A percentile compares a stretch with the other conserved stretches of the same genome.
Conservation (phyloP, 2,329 filamentous ascomycete genomes). For the Beauveria sp. region DNA sequence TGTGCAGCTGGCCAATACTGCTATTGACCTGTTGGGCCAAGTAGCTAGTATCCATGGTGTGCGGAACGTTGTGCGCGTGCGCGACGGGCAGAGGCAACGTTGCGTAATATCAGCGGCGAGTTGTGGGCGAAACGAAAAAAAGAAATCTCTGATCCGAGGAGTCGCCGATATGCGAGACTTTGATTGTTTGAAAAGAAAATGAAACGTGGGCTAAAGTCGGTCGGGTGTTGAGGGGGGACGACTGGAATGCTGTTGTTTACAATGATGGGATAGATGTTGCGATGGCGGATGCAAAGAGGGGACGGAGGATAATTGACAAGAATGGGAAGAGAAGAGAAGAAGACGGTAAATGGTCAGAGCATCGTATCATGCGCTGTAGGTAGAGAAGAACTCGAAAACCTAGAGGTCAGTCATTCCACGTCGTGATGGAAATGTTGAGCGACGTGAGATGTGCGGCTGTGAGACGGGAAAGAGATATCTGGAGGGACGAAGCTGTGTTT, state of each 20-base stretch:
- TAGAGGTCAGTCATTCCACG: slow-evolving; percentile 1
- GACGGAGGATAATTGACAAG: neutral
- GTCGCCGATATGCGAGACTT: slow-evolving; percentile 1
- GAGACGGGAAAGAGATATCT: neutral
- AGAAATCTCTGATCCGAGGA: neutral
- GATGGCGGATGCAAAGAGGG: neutral
- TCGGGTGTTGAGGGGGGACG: neutral
- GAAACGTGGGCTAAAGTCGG: neutral
- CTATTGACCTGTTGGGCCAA: slow-evolving; percentile 90
- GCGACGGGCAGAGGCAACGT: neutral
- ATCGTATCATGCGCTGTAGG: slow-evolving; percentile 11
- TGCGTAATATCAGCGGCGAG: neutral
- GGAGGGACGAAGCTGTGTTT: neutral
- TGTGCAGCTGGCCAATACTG: slow-evolving; percentile 88
- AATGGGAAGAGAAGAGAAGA: neutral
- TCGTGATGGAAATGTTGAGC: slow-evolving; percentile 4
- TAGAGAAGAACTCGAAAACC: neutral
- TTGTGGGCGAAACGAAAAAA: neutral
- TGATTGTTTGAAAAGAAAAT: neutral
- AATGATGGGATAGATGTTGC: neutral
- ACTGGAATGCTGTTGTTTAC: slow-evolving; percentile 11
- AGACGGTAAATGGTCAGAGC: slow-evolving; percentile 1
- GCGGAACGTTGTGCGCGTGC: neutral
- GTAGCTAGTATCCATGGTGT: slow-evolving; percentile 81
- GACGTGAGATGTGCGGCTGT: slow-evolving; percentile 2